phyloP scores from a whole-genome alignment of 2,329 filamentous ascomycete genomes.

The Cordyceps sp. region DNA sequence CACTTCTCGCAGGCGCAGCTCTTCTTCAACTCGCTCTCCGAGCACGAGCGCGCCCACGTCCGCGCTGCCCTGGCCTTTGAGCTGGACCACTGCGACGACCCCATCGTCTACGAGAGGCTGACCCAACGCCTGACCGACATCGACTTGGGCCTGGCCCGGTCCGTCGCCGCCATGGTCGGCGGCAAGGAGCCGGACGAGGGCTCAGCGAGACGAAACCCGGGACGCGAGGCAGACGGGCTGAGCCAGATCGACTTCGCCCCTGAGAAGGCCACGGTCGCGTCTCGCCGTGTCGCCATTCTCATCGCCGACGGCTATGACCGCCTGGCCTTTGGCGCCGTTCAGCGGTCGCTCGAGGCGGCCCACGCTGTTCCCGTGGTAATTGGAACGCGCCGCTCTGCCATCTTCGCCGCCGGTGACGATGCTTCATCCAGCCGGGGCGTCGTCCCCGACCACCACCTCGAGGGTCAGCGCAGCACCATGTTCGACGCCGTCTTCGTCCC shows the following conservation, averaged over 20 bases:
- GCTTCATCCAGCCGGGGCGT: conserved; percentile 34
- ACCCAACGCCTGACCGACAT: conserved; percentile 54
- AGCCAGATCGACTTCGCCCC: conserved; percentile 55
- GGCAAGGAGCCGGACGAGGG: conserved; percentile 39
- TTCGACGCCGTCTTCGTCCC: conserved; percentile 69
- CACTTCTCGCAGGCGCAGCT: conserved; percentile 65
- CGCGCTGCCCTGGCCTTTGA: conserved; percentile 60
- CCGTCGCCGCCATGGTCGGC: conserved; percentile 54
- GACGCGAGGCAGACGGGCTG: conserved; percentile 47
- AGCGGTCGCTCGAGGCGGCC: conserved; percentile 42
- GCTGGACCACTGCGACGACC: conserved; percentile 69
- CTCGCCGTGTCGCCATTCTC: conserved; percentile 57
- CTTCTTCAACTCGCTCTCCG: conserved; percentile 64
- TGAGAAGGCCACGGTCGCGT: conserved; percentile 46
- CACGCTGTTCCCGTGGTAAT: conserved; percentile 59
- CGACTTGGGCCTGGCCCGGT: conserved; percentile 50
- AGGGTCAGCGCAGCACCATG: conserved; percentile 64
- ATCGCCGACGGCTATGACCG: conserved; percentile 64
- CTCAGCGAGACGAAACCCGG: conserved; percentile 42
- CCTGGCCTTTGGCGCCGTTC: conserved; percentile 46
- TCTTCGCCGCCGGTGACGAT: conserved; percentile 44
- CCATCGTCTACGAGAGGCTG: conserved; percentile 57
- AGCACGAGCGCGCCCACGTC: conserved; percentile 53
- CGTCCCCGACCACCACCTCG: conserved; percentile 60
- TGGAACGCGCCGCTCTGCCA: conserved; percentile 45